A percentile compares a stretch with the other conserved stretches of the same genome.
phyloP scores from a whole-genome alignment of 2,329 filamentous ascomycete genomes.

The Aspergillus sp. region DNA sequence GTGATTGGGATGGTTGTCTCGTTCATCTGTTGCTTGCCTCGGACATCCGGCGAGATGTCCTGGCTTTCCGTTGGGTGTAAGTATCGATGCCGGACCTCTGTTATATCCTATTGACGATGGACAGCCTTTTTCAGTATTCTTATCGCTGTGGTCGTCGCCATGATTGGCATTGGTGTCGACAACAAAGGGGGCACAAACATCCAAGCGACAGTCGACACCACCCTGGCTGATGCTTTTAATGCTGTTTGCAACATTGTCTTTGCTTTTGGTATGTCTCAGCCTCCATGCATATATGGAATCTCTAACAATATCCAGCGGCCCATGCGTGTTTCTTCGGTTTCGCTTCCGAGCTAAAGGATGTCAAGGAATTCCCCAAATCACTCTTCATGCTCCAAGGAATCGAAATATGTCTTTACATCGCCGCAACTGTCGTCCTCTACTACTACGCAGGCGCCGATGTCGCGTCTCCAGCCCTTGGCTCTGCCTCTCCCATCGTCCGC shows the following conservation, averaged over 20 bases:
- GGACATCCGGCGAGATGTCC: conserved; percentile 58
- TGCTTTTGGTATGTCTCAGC: conserved; percentile 45
- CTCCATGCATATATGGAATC: background rate
- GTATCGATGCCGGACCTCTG: too few relatives aligned
- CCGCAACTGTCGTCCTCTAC: conserved; percentile 64
- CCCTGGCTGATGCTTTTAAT: conserved; percentile 45
- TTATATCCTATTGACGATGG: background rate
- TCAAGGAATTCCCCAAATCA: conserved; percentile 55
- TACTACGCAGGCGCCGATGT: conserved; percentile 58
- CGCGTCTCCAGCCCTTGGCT: conserved; percentile 61
- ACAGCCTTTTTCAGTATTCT: conserved; percentile 60
- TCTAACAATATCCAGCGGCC: conserved; percentile 31
- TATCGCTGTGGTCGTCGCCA: conserved; percentile 58
- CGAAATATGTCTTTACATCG: conserved; percentile 58
- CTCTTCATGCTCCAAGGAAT: conserved; percentile 55
- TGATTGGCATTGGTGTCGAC: conserved; percentile 56
- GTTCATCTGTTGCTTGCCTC: conserved; percentile 53
- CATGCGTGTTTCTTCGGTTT: conserved; percentile 64
- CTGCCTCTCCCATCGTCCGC: conserved; percentile 50
- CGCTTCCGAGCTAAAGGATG: conserved; percentile 58
- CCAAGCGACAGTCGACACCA: conserved; percentile 18
- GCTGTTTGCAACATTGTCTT: conserved; percentile 65
- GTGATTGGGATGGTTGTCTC: conserved; percentile 54
- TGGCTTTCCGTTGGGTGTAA: conserved; percentile 48
- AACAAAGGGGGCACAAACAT: conserved; percentile 28